Base-by-base conservation (phyloP, 371 early-diverging fungal species). In the Polyrhizophydium stewartii region DNA sequence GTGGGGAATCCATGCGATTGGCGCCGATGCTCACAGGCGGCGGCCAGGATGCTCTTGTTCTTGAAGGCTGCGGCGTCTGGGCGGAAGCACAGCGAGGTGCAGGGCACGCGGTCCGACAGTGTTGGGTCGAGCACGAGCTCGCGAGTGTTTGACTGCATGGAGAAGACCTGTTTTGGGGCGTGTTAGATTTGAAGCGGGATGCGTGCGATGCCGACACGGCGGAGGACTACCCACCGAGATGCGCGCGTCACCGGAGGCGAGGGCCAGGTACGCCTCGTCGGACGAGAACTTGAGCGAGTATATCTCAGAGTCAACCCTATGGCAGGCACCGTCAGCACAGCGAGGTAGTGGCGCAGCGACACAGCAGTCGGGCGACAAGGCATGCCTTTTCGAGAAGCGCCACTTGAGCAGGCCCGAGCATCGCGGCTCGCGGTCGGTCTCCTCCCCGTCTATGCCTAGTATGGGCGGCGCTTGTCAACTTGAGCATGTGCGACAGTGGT, bases 231-330 rank as follows among this genome's bases (percentile, higher is more conserved):
- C 5, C 56, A 78, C 75, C 45, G 55, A 62, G 12, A 79, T 73
- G 13, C 38, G 28, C 1, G 67, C 58, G 49, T 74, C 59, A 9
- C 79, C 79, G 24, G 65, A 53, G 0, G 65, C 72, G 1, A 55
- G 67, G 6, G 68, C 73, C n/a, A 79, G 27, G 47, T 64, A 76
- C 38, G 67, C 67, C 19, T 71, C 73, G 56, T 72, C 70, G 2
- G 62, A 65, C 7, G 79, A 76, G 60, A 76, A 79, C 50, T 74
- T 75, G 22, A 69, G 59, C 7, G 64, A 50, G 63, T 60, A 76
- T 1, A 79, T 61, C 51, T 79, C 79, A 1, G 72, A 64, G 6
- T 51, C 43, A 40, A 70, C 67, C 56, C 71, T 78, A 25, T 13
- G 6, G 21, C 2, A 2, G 40, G 5, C 1, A 3, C 2, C 2